phyloP scores from a whole-genome alignment of 768 basidiomycete species.

The Gloeophyllum trabeum region DNA sequence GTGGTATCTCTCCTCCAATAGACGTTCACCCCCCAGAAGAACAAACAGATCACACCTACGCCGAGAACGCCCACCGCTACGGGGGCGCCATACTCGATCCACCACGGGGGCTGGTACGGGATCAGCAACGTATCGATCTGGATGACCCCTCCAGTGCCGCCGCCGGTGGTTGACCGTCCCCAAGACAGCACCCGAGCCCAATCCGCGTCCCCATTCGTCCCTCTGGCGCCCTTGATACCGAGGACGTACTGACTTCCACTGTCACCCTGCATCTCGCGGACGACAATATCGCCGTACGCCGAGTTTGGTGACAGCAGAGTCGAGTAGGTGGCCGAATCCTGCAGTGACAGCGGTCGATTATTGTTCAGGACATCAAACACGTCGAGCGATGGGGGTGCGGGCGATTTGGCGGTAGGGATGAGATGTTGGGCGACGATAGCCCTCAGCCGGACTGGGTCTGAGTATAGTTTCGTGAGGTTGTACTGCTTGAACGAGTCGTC shows the following conservation, averaged over 20 bases:
- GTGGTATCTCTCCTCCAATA: slow-evolving; percentile 69
- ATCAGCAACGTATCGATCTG: slow-evolving; percentile 74
- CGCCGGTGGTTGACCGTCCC: slow-evolving; percentile 67
- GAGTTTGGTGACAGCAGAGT: slow-evolving; percentile 63
- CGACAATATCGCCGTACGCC: slow-evolving; percentile 75
- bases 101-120: slow-evolving; percentile 86
- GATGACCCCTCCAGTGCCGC: slow-evolving; percentile 78
- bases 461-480: slow-evolving; percentile 69
- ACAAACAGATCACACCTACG: slow-evolving; percentile 45
- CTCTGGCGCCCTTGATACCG: slow-evolving; percentile 65
- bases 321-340: slow-evolving; percentile 60
- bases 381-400: slow-evolving; percentile 14
- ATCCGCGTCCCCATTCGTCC: slow-evolving; percentile 48
- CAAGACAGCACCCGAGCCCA: slow-evolving; percentile 58
- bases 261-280: slow-evolving; percentile 41
- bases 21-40: slow-evolving; percentile 62
- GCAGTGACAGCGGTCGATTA: slow-evolving; percentile 63
- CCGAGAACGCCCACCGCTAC: slow-evolving; percentile 49
- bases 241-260: slow-evolving; percentile 43
- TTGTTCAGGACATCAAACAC: slow-evolving; percentile 34
- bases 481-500: slow-evolving; percentile 86
- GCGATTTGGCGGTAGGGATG: slow-evolving; percentile 33
- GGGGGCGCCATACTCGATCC: slow-evolving; percentile 65
- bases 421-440: slow-evolving; percentile 69
- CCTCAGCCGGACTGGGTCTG: slow-evolving; percentile 39